These are phyloP conservation scores for Aquilaria agallochum DNA, from an alignment of 441 rosid genomes.

Conservation along the genomic window DNA sequence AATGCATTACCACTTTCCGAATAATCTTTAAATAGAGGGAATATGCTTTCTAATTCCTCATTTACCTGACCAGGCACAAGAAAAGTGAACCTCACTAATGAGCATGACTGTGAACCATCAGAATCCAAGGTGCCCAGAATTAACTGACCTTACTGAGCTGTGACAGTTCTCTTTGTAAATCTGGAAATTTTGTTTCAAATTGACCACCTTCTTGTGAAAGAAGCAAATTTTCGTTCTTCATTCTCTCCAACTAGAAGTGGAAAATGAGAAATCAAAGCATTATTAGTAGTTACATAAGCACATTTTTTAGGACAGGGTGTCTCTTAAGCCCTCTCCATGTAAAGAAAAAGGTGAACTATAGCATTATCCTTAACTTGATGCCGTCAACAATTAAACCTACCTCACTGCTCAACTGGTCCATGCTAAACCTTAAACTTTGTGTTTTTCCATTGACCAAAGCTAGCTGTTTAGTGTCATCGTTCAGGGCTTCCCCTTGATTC, in stretches of 20 bases:
- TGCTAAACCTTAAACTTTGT: slow-evolving; percentile 72
- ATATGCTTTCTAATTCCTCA: slow-evolving; percentile 77
- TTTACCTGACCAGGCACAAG: slow-evolving; percentile 55
- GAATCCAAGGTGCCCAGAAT: slow-evolving; percentile 4
- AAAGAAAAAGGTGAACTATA: not conserved
- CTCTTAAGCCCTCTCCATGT: slow-evolving; percentile 1
- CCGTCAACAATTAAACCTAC: slow-evolving; percentile 29
- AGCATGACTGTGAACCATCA: slow-evolving; percentile 4
- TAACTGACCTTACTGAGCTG: slow-evolving; percentile 67
- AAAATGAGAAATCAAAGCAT: slow-evolving; percentile 16
- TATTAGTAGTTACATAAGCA: slow-evolving; percentile 6
- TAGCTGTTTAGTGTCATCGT: slow-evolving; percentile 43
- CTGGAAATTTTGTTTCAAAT: slow-evolving; percentile 54
- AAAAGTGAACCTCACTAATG: slow-evolving; percentile 10
- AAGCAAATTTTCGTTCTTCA: slow-evolving; percentile 89
- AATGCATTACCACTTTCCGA: slow-evolving; percentile 64
- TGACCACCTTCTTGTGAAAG: slow-evolving; percentile 45
- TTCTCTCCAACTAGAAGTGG: slow-evolving; percentile 68
- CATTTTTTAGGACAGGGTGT: not conserved
- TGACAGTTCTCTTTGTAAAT: slow-evolving; percentile 58
- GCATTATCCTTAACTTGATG: slow-evolving; percentile 8
- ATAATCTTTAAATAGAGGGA: slow-evolving; percentile 58
- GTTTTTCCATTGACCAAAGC: slow-evolving; percentile 59
- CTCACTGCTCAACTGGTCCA: slow-evolving; percentile 90
- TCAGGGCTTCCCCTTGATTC: slow-evolving; percentile 32